Evolutionary conservation across 805 yeast genomes (phyloP), one percentile per base, ranked within the genome.

Genomic region (Brettanomyces anomalus): DNA sequence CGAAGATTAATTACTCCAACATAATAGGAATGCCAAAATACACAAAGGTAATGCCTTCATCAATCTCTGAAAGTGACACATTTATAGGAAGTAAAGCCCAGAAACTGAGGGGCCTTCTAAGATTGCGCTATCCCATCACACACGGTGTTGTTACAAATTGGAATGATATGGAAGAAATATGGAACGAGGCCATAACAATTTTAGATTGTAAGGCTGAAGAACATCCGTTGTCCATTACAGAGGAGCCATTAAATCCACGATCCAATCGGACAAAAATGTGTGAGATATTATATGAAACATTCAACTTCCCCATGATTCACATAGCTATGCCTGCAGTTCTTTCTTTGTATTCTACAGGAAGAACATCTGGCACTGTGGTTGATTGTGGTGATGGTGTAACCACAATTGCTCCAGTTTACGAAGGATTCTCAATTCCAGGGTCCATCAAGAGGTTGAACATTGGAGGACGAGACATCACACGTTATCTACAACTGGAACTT

Each of bases 321-420:
- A 63, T 83, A 13, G 70, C 81, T 3, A 67, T 83, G 39, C 90
- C 83, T 50, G 90, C 95, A 0, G 88, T 88, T 10, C 65, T 89
- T 33, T 73, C 96, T 3, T 65, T 89, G 33, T 89, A 90, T 62
- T 88, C 97, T 0, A 74, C 85, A 4, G 97, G 97, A 0, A 67
- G 86, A 50, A 89, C 97, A 6, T 88, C 95, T 0, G 97, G 97
- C 1, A 74, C 86, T 33, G 95, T 86, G 3, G 56, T 90, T 11
- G 96, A 89, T 56, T 75, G 82, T n/a, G 97, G 97, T 4, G 97
- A 89, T 60, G 97, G 97, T 4, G 95, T 87, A 20, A 75, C 85
- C 33, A 89, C 85, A 54, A 71, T 84, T 7, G 95, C 87, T 2
- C 96, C 97, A 0, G 86, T 90, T 0, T 90, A 77, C 61, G 88